These are phyloP conservation scores for Peronospora destructor DNA, from an alignment of 352 stramenopile genomes.

Conservation along the genomic window DNA sequence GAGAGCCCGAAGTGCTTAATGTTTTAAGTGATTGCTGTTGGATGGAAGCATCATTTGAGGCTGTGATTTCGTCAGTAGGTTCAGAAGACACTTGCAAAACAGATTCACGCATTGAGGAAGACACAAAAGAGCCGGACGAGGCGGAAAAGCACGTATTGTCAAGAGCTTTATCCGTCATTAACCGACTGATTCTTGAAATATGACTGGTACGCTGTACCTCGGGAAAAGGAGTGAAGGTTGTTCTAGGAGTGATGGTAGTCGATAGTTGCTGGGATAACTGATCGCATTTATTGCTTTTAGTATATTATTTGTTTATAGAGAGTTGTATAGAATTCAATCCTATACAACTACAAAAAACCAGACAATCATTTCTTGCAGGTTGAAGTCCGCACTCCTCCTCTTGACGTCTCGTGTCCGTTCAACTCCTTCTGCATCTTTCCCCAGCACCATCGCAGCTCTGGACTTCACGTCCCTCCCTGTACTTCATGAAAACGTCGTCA, in stretches of 20 bases:
- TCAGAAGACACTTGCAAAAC: conserved; percentile 5
- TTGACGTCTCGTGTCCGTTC: conserved; percentile 12
- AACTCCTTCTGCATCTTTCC: conserved; percentile 3
- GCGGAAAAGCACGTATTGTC: conserved; percentile 17
- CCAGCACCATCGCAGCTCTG: background rate
- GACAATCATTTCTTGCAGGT: conserved; percentile 2
- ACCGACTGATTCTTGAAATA: background rate
- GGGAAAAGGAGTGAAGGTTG: background rate
- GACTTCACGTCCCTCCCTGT: background rate
- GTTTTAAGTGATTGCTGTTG: conserved; percentile 16
- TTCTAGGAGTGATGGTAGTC: conserved; percentile 12
- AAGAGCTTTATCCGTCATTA: conserved; percentile 18
- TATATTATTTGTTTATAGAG: conserved; percentile 4
- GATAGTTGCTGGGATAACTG: conserved; percentile 29
- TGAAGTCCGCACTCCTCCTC: conserved; percentile 20
- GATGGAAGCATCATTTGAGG: background rate
- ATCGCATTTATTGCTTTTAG: background rate
- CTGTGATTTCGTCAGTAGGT: conserved; percentile 1
- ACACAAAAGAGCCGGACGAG: conserved; percentile 14
- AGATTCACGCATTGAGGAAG: conserved; percentile 8
- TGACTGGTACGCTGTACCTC: background rate
- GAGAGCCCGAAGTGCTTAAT: conserved; percentile 7
- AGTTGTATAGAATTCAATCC: background rate
- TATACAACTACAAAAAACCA: background rate
- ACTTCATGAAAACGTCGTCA: conserved; percentile 15